Conservation (phyloP, 108 stramenopile species). For the Tribonema minus region DNA sequence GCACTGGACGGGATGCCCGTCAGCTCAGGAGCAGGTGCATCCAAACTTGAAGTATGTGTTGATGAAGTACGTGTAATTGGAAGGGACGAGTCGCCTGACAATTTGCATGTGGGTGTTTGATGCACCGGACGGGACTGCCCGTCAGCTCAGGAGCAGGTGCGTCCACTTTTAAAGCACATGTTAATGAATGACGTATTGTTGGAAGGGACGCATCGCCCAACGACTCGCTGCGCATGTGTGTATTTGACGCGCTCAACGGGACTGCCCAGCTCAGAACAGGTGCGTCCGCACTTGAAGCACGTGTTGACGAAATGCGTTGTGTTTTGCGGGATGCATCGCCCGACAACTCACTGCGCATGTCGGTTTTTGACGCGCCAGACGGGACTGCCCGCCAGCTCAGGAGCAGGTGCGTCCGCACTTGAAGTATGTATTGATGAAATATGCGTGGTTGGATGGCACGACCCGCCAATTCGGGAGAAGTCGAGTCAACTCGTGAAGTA, state of each 20-base stretch:
- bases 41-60: background rate
- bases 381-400: conserved; percentile 47
- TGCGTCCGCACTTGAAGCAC: background rate
- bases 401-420: background rate
- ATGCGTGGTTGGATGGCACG: too few relatives aligned
- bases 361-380: conserved; percentile 54
- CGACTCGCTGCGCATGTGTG: conserved; percentile 56
- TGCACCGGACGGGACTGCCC: conserved; percentile 48
- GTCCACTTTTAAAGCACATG: background rate
- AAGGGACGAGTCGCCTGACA: conserved; percentile 46
- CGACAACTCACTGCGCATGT: conserved; percentile 55
- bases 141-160: conserved; percentile 38
- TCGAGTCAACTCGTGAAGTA: background rate
- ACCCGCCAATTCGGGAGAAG: conserved; percentile 43
- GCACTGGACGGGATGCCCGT: conserved; percentile 49
- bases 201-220: conserved; percentile 35
- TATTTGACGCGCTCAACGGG: conserved; percentile 53
- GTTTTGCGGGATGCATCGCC: conserved; percentile 34
- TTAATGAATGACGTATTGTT: too few relatives aligned
- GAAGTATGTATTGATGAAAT: too few relatives aligned
- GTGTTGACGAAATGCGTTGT: background rate
- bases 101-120: conserved; percentile 56
- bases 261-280: conserved; percentile 37
- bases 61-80: too few relatives aligned
- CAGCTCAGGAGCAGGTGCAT: conserved; percentile 31